Conservation (phyloP, 1,139 yeast genomes). For the Pichiaceae sp. region DNA sequence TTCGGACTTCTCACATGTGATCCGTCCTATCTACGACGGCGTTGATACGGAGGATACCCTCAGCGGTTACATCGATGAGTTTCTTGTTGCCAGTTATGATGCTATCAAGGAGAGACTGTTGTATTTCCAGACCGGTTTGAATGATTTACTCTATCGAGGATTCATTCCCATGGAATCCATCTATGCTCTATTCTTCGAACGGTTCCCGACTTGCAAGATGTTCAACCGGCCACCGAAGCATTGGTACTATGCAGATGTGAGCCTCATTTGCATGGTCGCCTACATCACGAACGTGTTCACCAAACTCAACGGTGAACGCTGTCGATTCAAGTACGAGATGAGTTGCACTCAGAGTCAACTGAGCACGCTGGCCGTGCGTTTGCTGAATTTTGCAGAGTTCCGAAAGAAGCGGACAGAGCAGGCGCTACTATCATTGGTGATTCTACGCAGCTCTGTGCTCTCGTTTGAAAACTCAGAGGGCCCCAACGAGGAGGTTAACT, state of each 20-base stretch:
- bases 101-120: conserved; percentile 16
- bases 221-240: conserved; percentile 9
- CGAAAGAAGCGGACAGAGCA: conserved; percentile 8
- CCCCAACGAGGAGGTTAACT: conserved; percentile 11
- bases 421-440: conserved; percentile 7
- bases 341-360: conserved; percentile 4
- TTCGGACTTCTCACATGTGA: not conserved
- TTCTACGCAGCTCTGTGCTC: conserved; percentile 4
- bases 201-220: conserved; percentile 7
- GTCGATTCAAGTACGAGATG: conserved; percentile 2
- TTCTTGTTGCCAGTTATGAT: conserved; percentile 9
- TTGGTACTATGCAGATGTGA: conserved; percentile 5
- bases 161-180: conserved; percentile 12
- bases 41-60: conserved; percentile 5
- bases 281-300: conserved; percentile 5
- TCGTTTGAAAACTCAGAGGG: conserved; percentile 4
- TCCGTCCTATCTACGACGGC: not conserved
- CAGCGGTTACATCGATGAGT: conserved; percentile 3
- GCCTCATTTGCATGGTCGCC: conserved; percentile 9
- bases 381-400: conserved; percentile 7
- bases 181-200: conserved; percentile 1
- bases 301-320: not conserved
- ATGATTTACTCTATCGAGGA: conserved; percentile 11
- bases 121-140: conserved; percentile 14
- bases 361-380: conserved; percentile 2